These are phyloP conservation scores for Starmerella stigmatis DNA, from an alignment of 805 yeast genomes.

Conservation along the genomic window DNA sequence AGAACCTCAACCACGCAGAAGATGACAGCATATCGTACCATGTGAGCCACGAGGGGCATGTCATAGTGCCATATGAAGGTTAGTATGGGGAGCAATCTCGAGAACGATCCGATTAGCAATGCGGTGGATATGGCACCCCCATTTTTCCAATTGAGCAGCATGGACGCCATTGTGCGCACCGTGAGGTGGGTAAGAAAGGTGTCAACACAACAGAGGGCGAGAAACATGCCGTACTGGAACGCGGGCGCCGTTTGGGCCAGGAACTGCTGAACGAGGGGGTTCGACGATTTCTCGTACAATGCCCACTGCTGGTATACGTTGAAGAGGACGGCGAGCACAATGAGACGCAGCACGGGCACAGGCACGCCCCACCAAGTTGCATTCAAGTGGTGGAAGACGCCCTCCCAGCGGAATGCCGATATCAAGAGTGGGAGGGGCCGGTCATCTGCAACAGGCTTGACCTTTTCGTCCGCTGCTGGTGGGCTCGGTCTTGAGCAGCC, in stretches of 20 bases:
- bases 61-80: constrained; percentile 98
- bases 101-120: constrained; percentile 61
- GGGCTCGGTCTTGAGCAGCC: not conserved
- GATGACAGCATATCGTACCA: constrained; percentile 51
- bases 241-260: constrained; percentile 26
- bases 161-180: constrained; percentile 31
- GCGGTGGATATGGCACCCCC: constrained; percentile 50
- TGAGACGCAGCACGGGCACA: constrained; percentile 14
- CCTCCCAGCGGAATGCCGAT: not conserved
- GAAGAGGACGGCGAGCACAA: constrained; percentile 58
- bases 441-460: too few species aligned
- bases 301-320: constrained; percentile 93
- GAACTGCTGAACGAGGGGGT: constrained; percentile 24
- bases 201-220: constrained; percentile 31
- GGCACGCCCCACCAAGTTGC: not conserved
- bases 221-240: constrained; percentile 33
- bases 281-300: constrained; percentile 55
- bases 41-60: constrained; percentile 50
- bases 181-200: constrained; percentile 30
- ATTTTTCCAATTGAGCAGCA: constrained; percentile 31
- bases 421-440: not conserved
- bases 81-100: constrained; percentile 77
- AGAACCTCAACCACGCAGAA: constrained; percentile 59
- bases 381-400: not conserved
- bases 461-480: too few species aligned